Evolutionary conservation across 202 grass and related monocot genomes (phyloP), one percentile per base, ranked within the genome.

Genomic region (Panicum virgatum): DNA sequence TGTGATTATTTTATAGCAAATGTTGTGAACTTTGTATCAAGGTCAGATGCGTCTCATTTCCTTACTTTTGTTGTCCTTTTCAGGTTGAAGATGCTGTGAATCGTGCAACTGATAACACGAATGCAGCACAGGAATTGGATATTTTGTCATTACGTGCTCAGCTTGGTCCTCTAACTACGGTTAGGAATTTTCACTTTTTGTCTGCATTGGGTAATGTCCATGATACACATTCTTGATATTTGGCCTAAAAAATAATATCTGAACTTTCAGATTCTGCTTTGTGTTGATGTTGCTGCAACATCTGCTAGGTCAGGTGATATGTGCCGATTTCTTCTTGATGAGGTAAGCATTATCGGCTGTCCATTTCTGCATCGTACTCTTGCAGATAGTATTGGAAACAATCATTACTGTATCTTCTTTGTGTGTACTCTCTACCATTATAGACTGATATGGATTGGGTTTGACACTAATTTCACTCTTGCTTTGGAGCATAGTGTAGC

Each of bases 291-390:
- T 57, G 92, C 90, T 74, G 88, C 90, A 86, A 90, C 92, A 80
- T 89, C 92, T 89, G 90, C 88, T 45, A 88, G 81, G 60, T 93
- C 95, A 84, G 72, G 66, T 71, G 84, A 91, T 89, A 94, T 83
- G 80, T 98, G 95, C 71, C 89, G 78, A 86, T 90, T 88, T 51
- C 95, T 98, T 84, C 92, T 98, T 86, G 76, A 91, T 52, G 88
- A 86, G 87, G 92, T 81, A 84, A 85, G 69, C 56, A 50, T 86
- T 73, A 60, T 9, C 4, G 6, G 57, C 67, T 84, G 12, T 34
- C 12, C 42, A 75, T 76, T 82, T 69, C 62, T 81, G 40, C 29
- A 14, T 70, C 42, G 16, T 43, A 62, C 65, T 81, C 61, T 16
- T n/a, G 13, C 27, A 70, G 45, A 71, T 70, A 25, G 29, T 72